Base-by-base conservation (phyloP, 2,329 filamentous ascomycete genomes). In the Verticillium tricorpus region DNA sequence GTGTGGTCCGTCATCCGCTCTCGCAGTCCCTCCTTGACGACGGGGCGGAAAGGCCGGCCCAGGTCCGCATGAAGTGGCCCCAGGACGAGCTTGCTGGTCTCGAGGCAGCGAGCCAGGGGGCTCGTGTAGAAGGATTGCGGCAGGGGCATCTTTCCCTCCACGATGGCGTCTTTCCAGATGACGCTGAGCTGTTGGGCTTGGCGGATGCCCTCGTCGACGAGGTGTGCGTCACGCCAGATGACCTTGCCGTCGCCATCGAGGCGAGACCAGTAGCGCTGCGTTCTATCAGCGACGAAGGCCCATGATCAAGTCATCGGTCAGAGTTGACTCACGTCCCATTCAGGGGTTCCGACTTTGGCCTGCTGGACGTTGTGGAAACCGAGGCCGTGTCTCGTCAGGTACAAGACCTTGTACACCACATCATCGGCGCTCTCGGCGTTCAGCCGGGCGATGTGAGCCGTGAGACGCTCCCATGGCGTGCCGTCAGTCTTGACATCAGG, bases 1-100 rank as follows among this genome's bases (percentile, higher is more conserved):
- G 85, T 88, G 69, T 89, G 86, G 60, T 82, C 76, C 9, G 83
- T 85, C 62, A 86, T 78, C 2, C 82, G 80, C 70, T 89, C 86
- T 22, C 87, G 77, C 15, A 88, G 75, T 5, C 80, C 69, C 62
- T 89, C 86, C 69, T 86, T 87, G 67, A 89, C 72, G 1, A 79
- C 72, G 0, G 85, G 84, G 6, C 70, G 73, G 64, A 85, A 85
- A 0, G 76, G 74, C 12, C 66, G 68, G 70, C 45, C 80, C 65
- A 61, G 74, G 58, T 66, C 63, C 14, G 66, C 61, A 60, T 72
- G 67, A 7, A 87, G 70, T 1, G 76, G 76, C 0, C 69, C 67
- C 67, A 84, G 88, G 6, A 82, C 81, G 2, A 83, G 70, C 31
- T 76, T 73, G 1, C 82, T 82, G 5, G 86, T 89, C 62, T 83